phyloP scores from a whole-genome alignment of 768 basidiomycete genomes.

The Xerocomellus chrysenteron region DNA sequence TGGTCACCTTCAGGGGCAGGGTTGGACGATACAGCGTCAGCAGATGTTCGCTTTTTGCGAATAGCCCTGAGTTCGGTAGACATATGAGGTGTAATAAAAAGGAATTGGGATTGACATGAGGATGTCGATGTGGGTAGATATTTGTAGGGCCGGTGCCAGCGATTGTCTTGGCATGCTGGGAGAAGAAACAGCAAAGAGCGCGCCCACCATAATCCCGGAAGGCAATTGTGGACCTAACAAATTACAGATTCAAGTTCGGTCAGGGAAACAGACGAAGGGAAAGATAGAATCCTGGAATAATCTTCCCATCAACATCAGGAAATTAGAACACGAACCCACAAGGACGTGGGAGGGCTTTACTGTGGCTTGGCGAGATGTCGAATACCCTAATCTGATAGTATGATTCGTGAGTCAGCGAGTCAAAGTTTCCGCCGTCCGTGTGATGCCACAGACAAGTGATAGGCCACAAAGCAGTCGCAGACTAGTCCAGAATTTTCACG shows the following conservation, averaged over 20 bases:
- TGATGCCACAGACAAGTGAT: constrained; percentile 2
- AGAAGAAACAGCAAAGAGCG: not conserved
- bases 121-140: constrained; percentile 16
- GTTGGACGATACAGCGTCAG: constrained; percentile 25
- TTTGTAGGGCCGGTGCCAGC: constrained; percentile 24
- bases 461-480: not conserved
- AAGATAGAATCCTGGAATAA: constrained; percentile 8
- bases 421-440: not conserved
- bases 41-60: constrained; percentile 32
- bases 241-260: constrained; percentile 1
- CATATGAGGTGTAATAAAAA: constrained; percentile 20
- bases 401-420: not conserved
- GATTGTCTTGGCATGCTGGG: constrained; percentile 23
- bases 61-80: constrained; percentile 24
- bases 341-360: constrained; percentile 23
- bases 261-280: constrained; percentile 15
- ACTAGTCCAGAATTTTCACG: not conserved
- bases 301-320: constrained; percentile 18
- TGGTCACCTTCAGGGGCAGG: constrained; percentile 50
- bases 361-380: constrained; percentile 8
- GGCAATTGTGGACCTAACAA: constrained; percentile 12
- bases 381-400: constrained; percentile 7
- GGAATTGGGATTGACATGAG: constrained; percentile 1
- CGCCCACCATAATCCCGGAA: constrained; percentile 9
- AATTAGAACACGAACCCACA: constrained; percentile 17